Base-by-base conservation (phyloP, 2,329 filamentous ascomycete species). In the Drechmeria coniospora region DNA sequence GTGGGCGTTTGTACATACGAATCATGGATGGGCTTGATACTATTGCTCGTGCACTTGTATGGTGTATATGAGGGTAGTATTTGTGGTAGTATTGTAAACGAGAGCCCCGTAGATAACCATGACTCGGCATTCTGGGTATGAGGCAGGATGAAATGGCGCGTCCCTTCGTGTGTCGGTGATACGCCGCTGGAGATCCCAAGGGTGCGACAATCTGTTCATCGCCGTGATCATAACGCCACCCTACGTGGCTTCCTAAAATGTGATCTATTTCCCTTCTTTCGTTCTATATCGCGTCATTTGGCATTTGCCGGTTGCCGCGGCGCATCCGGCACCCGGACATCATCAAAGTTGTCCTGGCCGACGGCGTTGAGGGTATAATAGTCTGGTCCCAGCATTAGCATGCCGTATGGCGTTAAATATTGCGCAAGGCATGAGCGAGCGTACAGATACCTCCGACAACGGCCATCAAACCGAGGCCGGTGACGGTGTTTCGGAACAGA, bases 301-400 rank as follows among this genome's bases (percentile, higher is more conserved):
- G 46, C 33, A 24, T 56, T 50, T 21, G 56, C 45, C n/a, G 59
- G 52, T 33, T 64, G 57, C 27, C 56, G 52, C 26, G 81, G 77
- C 28, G 68, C 62, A 49, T 82, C 79, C 16, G 90, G 90, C 21
- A 95, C 77, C 49, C 83, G 76, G 43, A 95, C 86, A 50, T 98
- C 90, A 32, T 86, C 81, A 59, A 98, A 98, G 40, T 94, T 82
- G 54, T 95, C 90, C 56, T 95, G 90, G 23, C 87, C 83, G 47
- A 98, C 80, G 30, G 82, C 83, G 39, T 65, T 70, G 49, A 98
- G 78, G 4, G 68, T 73, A 46, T 72, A 73, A 40, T 56, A 57
- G 43, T 72, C 68, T 72, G 31, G 25, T n/a, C n/a, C n/a, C n/a
- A n/a, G n/a, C n/a, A n/a, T n/a, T n/a, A n/a, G n/a, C n/a, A 11